These are phyloP conservation scores for Phytophthora citrophthora DNA, from an alignment of 352 stramenopile genomes.

Conservation along the genomic window DNA sequence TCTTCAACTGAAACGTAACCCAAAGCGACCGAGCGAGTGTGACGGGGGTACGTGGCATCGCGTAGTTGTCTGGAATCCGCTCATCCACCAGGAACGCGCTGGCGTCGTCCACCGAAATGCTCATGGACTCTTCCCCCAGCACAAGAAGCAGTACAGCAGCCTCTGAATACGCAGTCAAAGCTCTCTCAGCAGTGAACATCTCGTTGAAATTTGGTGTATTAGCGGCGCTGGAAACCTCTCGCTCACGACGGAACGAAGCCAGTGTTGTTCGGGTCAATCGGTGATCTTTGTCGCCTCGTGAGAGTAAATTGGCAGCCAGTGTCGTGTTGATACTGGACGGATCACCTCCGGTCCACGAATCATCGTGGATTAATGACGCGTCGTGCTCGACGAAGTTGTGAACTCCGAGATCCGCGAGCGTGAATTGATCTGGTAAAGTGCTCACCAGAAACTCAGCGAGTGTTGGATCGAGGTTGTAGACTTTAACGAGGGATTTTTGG, in stretches of 20 bases:
- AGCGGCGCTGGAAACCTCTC: conserved; percentile 47
- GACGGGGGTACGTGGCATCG: conserved; percentile 39
- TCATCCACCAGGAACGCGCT: conserved; percentile 58
- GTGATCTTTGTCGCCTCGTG: conserved; percentile 29
- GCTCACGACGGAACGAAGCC: conserved; percentile 53
- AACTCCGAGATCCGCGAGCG: conserved; percentile 56
- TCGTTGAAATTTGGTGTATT: conserved; percentile 55
- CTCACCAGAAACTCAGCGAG: conserved; percentile 44
- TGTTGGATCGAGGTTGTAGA: conserved; percentile 52
- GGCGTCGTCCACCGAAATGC: conserved; percentile 51
- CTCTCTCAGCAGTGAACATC: conserved; percentile 34
- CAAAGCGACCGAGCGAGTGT: conserved; percentile 39
- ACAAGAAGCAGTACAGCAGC: conserved; percentile 51
- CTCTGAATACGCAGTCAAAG: conserved; percentile 52
- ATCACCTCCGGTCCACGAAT: conserved; percentile 53
- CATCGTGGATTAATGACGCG: conserved; percentile 72
- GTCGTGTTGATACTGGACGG: conserved; percentile 52
- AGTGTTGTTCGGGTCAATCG: conserved; percentile 44
- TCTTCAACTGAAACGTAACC: conserved; percentile 52
- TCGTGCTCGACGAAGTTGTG: conserved; percentile 79
- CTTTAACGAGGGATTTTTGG: conserved; percentile 40
- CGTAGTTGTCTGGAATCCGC: conserved; percentile 53
- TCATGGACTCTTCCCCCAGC: conserved; percentile 46
- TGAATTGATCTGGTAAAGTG: conserved; percentile 44
- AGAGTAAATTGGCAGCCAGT: conserved; percentile 46